phyloP scores from a whole-genome alignment of 768 basidiomycete species.

The Tulasnella sp. region DNA sequence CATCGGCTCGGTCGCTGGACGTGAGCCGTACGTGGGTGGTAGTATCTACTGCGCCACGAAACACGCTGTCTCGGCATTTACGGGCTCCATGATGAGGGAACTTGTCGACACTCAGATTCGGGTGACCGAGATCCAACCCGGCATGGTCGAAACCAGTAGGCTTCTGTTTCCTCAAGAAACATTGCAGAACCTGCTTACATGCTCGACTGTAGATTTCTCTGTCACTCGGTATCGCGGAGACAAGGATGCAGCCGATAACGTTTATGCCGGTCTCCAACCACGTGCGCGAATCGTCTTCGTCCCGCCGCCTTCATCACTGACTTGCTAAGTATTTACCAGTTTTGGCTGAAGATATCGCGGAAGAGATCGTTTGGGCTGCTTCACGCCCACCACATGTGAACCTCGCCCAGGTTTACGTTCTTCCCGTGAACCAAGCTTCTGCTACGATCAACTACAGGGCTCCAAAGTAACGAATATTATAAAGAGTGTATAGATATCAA shows the following conservation, averaged over 20 bases:
- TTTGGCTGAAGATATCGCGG: conserved; percentile 78
- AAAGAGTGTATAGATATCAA: background rate
- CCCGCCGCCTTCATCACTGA: background rate
- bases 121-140: conserved; percentile 91
- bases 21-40: conserved; percentile 82
- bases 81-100: conserved; percentile 67
- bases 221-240: conserved; percentile 84
- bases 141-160: conserved; percentile 63
- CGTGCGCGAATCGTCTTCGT: conserved; percentile 37
- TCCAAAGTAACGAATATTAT: background rate
- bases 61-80: conserved; percentile 78
- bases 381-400: conserved; percentile 87
- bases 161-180: background rate
- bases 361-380: conserved; percentile 97
- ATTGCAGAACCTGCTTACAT: background rate
- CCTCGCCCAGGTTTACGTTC: conserved; percentile 53
- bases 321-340: conserved; percentile 33
- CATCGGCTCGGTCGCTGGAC: conserved; percentile 84
- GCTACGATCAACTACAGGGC: conserved; percentile 43
- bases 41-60: conserved; percentile 91
- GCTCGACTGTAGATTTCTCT: conserved; percentile 55
- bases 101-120: conserved; percentile 87
- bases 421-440: conserved; percentile 29
- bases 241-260: conserved; percentile 66
- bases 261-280: conserved; percentile 82